Conservation (phyloP, 495 filamentous ascomycete species). For the Neurospora sp. region DNA sequence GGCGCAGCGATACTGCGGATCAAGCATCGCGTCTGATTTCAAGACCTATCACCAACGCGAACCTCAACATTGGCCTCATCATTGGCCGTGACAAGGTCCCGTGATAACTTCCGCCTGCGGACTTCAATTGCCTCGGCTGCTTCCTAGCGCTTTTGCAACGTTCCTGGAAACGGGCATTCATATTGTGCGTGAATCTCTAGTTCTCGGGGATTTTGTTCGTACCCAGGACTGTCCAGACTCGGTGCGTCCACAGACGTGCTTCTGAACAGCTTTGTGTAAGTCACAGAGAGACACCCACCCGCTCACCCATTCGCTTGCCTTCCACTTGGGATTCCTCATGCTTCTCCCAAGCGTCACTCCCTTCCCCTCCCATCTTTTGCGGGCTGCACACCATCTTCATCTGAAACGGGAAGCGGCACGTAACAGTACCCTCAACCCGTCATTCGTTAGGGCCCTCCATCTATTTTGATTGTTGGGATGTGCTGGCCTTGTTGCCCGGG, state of each 20-base stretch:
- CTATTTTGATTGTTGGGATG: not conserved
- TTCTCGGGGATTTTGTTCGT: not conserved
- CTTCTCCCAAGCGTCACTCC: slow-evolving; percentile 5
- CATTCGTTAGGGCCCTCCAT: not conserved
- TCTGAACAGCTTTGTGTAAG: not conserved
- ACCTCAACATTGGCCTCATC: slow-evolving; percentile 22
- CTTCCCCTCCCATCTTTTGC: slow-evolving; percentile 13
- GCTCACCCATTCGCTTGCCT: slow-evolving; percentile 14
- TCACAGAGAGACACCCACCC: not conserved
- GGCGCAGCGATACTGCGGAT: slow-evolving; percentile 23
- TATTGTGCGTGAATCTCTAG: not conserved
- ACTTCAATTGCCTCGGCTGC: slow-evolving; percentile 30
- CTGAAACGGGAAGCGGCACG: not conserved
- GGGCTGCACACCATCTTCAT: slow-evolving; percentile 14
- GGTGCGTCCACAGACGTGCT: not conserved
- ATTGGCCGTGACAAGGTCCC: slow-evolving; percentile 39
- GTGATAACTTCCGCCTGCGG: slow-evolving; percentile 41
- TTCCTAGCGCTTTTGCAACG: slow-evolving; percentile 30
- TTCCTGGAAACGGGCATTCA: not conserved
- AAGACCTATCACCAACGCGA: slow-evolving; percentile 39
- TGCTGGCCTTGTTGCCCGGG: not conserved
- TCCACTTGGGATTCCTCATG: slow-evolving; percentile 7
- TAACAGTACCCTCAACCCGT: not conserved
- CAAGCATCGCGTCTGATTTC: slow-evolving; percentile 24
- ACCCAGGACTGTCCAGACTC: not conserved